Evolutionary conservation across 2,329 filamentous ascomycete genomes (phyloP), one percentile per base, ranked within the genome.

Genomic region (Pseudogymnoascus sp.): DNA sequence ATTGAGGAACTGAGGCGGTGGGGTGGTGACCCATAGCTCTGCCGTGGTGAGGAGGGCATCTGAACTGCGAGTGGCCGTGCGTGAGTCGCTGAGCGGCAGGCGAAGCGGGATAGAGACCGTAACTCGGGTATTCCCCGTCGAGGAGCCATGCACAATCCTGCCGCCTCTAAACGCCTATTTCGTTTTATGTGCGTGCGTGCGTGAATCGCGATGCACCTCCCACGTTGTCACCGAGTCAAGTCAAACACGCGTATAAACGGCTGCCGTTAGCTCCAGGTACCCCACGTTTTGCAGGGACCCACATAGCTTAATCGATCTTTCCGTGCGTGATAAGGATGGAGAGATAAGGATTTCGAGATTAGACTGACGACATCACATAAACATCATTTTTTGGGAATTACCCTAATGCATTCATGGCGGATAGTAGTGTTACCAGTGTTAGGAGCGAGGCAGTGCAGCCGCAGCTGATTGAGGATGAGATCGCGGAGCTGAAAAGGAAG

Each of bases 401-500:
- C 15, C 44, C 44, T 50, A 50, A 50, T 50, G 44, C 44, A 26
- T 50, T 50, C 44, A 50, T 50, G 44, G 44, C 44, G 44, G 44
- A 26, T 50, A 50, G 13, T 26, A 50, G 21, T 10, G 35, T 38
- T 35, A 35, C 10, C 33, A 35, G 33, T 42, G 17, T 42, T 44
- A 23, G 10, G 4, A 44, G 4, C 2, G 44, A n/a, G 44, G 44
- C 23, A n/a, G 44, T 28, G 23, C 17, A 36, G 42, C 11, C 61
- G 26, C 26, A 61, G 35, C 21, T 35, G 35, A 66, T 73, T 40
- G 63, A 65, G 62, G 72, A 81, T 73, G 85, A 89, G 73, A 84
- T 90, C 66, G 75, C 76, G 7, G 78, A 82, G 19, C 77, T 90
- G 10, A 84, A 90, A 64, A 65, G 66, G 65, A 75, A 75, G 62